A percentile compares a stretch with the other conserved stretches of the same genome.
Evolutionary conservation across 2,329 filamentous ascomycete genomes (phyloP).

Genomic region (Nothopassalora personata): DNA sequence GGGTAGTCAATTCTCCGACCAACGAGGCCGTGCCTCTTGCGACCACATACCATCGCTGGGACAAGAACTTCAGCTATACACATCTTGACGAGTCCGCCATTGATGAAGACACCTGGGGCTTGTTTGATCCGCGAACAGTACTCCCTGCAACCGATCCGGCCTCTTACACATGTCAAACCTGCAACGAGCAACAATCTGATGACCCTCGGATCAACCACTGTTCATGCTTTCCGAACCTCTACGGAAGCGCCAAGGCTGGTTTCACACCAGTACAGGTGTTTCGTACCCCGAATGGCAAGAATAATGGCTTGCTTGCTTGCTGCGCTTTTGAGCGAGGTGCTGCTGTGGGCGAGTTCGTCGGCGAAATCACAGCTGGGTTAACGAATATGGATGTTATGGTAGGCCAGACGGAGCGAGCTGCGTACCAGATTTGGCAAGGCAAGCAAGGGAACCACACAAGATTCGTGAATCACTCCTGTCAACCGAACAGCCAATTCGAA

Average conservation of each 20-base stretch:
- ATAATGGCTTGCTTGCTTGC: slow-evolving; percentile 49
- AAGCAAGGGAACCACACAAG: slow-evolving; percentile 53
- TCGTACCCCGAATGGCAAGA: slow-evolving; percentile 48
- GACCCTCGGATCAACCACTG: slow-evolving; percentile 47
- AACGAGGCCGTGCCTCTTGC: slow-evolving; percentile 42
- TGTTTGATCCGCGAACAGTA: slow-evolving; percentile 47
- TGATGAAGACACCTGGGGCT: slow-evolving; percentile 46
- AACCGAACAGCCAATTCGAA: slow-evolving; percentile 53
- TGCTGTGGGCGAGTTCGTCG: slow-evolving; percentile 53
- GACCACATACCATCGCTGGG: slow-evolving; percentile 45
- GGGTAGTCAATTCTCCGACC: slow-evolving; percentile 42
- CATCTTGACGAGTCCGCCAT: slow-evolving; percentile 49
- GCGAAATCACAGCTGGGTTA: slow-evolving; percentile 50
- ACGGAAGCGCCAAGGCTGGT: slow-evolving; percentile 40
- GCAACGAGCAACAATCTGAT: slow-evolving; percentile 48
- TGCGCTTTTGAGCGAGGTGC: slow-evolving; percentile 48
- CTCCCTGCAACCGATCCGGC: slow-evolving; percentile 25
- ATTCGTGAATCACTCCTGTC: slow-evolving; percentile 56
- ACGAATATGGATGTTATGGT: slow-evolving; percentile 52
- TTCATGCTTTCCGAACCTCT: slow-evolving; percentile 51
- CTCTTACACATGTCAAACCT: slow-evolving; percentile 40
- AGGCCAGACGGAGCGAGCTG: slow-evolving; percentile 37
- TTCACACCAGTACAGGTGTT: slow-evolving; percentile 49
- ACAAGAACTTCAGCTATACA: slow-evolving; percentile 44
- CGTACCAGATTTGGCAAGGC: slow-evolving; percentile 57